Evolutionary conservation across 2,329 filamentous ascomycete genomes (phyloP), one percentile per base, ranked within the genome.

Genomic region (Fusarium piperis): DNA sequence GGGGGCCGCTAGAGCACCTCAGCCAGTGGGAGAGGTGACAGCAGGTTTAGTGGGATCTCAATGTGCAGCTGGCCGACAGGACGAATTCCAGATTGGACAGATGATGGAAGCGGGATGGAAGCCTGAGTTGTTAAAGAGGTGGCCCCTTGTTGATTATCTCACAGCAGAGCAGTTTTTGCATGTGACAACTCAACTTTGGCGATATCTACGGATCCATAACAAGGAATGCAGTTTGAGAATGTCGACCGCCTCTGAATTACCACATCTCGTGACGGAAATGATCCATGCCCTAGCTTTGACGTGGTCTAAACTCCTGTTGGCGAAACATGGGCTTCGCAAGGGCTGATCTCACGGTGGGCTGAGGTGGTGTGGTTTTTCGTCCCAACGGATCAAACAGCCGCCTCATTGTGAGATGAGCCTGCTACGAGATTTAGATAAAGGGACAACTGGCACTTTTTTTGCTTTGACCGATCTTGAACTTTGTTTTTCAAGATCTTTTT

Each of bases 301-400:
- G 32, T 52, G 58, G 58, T 60, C 18, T 60, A 38, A 52, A 52
- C 33, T 51, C 44, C 44, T 32, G 57, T 59, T 59, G 39, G 39
- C 39, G 39, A 48, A 59, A 35, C 30, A 59, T 28, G 41, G 58
- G 32, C 58, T 36, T 30, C 32, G 58, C 23, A 65, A 59, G 57
- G 57, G 39, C 48, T 70, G 58, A 38, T 39, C 41, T 62, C 59
- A 36, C 35, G 20, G 62, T 71, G 67, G 62, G 64, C 67, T 60
- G 67, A 73, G 64, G 68, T 73, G 67, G 71, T 73, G 38, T 60
- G 70, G 46, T 71, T 63, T 68, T 61, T 52, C 53, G 23, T 53
- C 61, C 65, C 68, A 72, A 66, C 61, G 20, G 6, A 52, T 56
- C 28, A 20, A 18, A 12, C n/a, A 33, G 11, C 18, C 41, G 36